Evolutionary conservation across 2,329 filamentous ascomycete genomes (phyloP), one percentile per base, ranked within the genome.

Genomic region (Cordyceps cicadae): DNA sequence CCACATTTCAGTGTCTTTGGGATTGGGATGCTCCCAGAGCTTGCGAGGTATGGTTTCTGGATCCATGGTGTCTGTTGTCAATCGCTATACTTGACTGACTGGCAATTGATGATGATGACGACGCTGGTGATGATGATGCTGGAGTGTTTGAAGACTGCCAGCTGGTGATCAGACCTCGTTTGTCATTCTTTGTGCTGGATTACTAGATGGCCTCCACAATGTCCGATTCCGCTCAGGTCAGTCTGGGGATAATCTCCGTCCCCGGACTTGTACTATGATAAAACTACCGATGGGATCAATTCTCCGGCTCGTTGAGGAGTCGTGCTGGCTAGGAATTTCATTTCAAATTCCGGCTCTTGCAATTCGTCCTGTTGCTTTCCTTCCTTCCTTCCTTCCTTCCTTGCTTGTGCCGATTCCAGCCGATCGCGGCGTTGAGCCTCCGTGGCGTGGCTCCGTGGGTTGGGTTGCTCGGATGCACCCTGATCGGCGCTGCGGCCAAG

Each of bases 1-100:
- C 74, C 82, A 87, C 80, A 90, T 88, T 37, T 78, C 72, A 1
- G 87, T 90, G 63, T 76, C 78, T 67, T 82, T 69, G 17, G 85
- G 85, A 64, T 83, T 69, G 1, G 84, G 79, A 66, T 88, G 86
- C 72, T 87, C 83, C 87, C 87, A 89, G 59, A 89, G 79, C 76
- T 87, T 87, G 61, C 82, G 76, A 5, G 83, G 84, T 58, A 77
- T 67, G 58, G 68, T 70, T 43, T 66, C 64, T 12, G 70, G 58
- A 50, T 71, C 70, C 71, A 74, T 76, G 41, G 48, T 63, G 50
- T 48, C 15, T 43, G 15, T 8, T 43, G 39, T 34, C 5, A 8
- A 12, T 53, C 46, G 9, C 6, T 29, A 32, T 19, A 6, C 6
- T 5, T 5, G 19, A 24, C 14, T n/a, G 17, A n/a, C 12, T 41